Evolutionary conservation across 768 basidiomycete genomes (phyloP).

Genomic region (Amanita polypyramis): DNA sequence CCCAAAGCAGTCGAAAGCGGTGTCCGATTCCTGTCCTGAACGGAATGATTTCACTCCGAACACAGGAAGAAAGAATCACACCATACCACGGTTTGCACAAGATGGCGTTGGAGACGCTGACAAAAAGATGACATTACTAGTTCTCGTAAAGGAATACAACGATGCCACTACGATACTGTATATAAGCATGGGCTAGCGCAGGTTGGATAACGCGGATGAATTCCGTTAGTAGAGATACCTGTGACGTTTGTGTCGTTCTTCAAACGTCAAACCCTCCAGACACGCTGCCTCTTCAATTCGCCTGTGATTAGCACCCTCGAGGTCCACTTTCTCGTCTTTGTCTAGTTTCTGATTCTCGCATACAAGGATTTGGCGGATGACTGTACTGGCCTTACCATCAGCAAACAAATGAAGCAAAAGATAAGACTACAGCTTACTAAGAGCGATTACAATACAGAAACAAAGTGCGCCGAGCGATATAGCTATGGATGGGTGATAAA

Average conservation of each 20-base stretch:
- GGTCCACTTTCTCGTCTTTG: constrained; percentile 32
- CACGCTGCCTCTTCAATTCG: constrained; percentile 35
- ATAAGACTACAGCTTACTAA: too few relatives aligned
- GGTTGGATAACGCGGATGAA: not conserved
- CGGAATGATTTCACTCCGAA: constrained; percentile 16
- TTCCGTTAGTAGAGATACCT: constrained; percentile 38
- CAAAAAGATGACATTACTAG: constrained; percentile 8
- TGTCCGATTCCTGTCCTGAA: constrained; percentile 8
- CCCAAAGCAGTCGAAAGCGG: constrained; percentile 3
- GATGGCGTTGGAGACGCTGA: not conserved
- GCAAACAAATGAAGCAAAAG: constrained; percentile 34
- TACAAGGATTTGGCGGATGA: too few relatives aligned
- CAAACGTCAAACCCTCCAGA: constrained; percentile 48
- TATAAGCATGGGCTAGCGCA: constrained; percentile 11
- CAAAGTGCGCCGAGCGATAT: too few relatives aligned
- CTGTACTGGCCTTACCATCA: too few relatives aligned
- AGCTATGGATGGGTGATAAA: too few relatives aligned
- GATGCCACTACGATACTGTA: constrained; percentile 13
- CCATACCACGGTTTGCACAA: constrained; percentile 1
- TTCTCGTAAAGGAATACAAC: constrained; percentile 15
- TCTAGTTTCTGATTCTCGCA: constrained; percentile 36
- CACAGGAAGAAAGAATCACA: constrained; percentile 13
- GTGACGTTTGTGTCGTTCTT: constrained; percentile 45
- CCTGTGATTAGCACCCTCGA: too few relatives aligned
- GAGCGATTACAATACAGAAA: too few relatives aligned